Evolutionary conservation across 495 filamentous ascomycete species (phyloP).

Genomic region (Penicillium malachiteum): DNA sequence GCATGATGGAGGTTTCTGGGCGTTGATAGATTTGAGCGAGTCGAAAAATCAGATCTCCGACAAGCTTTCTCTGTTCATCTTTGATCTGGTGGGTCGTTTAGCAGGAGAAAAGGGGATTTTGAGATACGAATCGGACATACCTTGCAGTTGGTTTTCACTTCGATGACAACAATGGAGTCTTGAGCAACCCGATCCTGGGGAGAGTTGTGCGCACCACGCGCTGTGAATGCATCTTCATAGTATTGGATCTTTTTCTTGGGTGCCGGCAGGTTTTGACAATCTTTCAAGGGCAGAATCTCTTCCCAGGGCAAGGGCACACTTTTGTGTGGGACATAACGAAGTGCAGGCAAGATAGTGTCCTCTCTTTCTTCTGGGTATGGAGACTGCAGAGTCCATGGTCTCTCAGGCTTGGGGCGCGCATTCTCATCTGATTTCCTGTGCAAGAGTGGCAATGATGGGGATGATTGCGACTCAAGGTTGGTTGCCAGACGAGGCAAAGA

Average conservation of each 20-base stretch:
- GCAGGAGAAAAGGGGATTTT: background rate
- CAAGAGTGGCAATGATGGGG: slow-evolving; percentile 5
- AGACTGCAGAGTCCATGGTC: slow-evolving; percentile 13
- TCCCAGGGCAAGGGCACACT: slow-evolving; percentile 8
- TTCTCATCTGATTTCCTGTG: background rate
- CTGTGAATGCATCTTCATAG: slow-evolving; percentile 60
- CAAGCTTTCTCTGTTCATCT: slow-evolving; percentile 50
- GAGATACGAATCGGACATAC: slow-evolving; percentile 45
- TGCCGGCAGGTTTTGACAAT: slow-evolving; percentile 22
- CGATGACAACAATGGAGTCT: slow-evolving; percentile 72
- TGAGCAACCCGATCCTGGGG: slow-evolving; percentile 58
- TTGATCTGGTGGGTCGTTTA: slow-evolving; percentile 25
- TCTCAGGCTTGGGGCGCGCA: slow-evolving; percentile 5
- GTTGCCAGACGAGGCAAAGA: slow-evolving; percentile 20
- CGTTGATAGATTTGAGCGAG: slow-evolving; percentile 72
- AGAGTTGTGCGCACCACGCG: slow-evolving; percentile 49
- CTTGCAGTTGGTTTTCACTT: slow-evolving; percentile 81
- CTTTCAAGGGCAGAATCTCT: background rate
- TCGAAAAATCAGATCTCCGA: slow-evolving; percentile 64
- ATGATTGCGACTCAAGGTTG: slow-evolving; percentile 5
- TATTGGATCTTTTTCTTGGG: slow-evolving; percentile 47
- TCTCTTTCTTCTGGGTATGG: slow-evolving; percentile 20
- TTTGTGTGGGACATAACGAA: slow-evolving; percentile 10
- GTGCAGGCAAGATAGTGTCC: slow-evolving; percentile 16
- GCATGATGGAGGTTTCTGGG: slow-evolving; percentile 66